These are phyloP conservation scores for Papiliotrema terrestris DNA, from an alignment of 1,284 basidiomycete genomes.

Conservation along the genomic window DNA sequence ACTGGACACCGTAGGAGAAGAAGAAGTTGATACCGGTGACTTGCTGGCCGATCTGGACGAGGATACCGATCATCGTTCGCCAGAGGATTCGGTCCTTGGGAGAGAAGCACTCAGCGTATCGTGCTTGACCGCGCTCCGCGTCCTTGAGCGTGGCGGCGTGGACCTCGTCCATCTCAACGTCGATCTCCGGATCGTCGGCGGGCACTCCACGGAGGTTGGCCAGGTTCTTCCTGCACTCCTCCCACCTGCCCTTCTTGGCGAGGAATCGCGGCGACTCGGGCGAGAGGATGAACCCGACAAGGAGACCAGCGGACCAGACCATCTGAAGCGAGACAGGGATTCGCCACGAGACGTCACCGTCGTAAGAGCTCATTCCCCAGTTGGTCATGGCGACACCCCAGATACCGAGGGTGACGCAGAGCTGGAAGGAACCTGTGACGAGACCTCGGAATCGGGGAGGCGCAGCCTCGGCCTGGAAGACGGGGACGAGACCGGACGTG, in stretches of 20 bases:
- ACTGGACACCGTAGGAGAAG: conserved; percentile 45
- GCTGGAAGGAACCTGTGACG: conserved; percentile 50
- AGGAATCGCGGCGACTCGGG: conserved; percentile 52
- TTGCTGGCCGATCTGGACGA: conserved; percentile 49
- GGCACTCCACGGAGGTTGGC: conserved; percentile 47
- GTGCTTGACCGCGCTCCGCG: conserved; percentile 37
- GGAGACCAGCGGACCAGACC: conserved; percentile 38
- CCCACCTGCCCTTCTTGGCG: conserved; percentile 45
- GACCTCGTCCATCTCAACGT: conserved; percentile 47
- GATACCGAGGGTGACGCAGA: conserved; percentile 49
- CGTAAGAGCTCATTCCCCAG: conserved; percentile 45
- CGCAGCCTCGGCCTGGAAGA: conserved; percentile 49
- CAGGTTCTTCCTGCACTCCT: conserved; percentile 45
- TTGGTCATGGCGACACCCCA: conserved; percentile 49
- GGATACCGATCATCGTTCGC: conserved; percentile 46
- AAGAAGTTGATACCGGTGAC: conserved; percentile 48
- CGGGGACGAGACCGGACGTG: conserved; percentile 49
- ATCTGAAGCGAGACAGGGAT: conserved; percentile 32
- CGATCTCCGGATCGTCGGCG: conserved; percentile 39
- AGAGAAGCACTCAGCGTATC: conserved; percentile 48
- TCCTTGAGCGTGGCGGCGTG: conserved; percentile 39
- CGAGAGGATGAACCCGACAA: conserved; percentile 47
- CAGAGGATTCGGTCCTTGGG: conserved; percentile 49
- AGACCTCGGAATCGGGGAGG: conserved; percentile 38
- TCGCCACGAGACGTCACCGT: conserved; percentile 33